phyloP scores from a whole-genome alignment of 2,329 filamentous ascomycete species.

The Juglanconis sp. region DNA sequence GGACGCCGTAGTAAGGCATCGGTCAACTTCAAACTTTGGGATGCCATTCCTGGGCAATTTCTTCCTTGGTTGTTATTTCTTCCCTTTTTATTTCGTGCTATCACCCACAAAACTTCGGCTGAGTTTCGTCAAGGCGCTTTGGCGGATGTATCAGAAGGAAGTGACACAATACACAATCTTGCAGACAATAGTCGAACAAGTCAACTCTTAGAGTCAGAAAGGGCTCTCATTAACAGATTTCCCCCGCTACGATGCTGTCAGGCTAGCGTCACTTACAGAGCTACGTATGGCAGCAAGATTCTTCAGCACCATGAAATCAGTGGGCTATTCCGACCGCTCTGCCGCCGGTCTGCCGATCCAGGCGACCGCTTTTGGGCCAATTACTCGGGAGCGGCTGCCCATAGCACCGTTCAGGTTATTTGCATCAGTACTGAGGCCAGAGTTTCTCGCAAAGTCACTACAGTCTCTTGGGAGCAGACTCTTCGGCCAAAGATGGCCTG shows the following conservation, averaged over 20 bases:
- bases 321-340: slow-evolving; percentile 51
- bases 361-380: slow-evolving; percentile 48
- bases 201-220: neutral
- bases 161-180: slow-evolving; percentile 23
- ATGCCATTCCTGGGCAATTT: too few relatives aligned
- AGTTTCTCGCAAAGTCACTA: slow-evolving; percentile 31
- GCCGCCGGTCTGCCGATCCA: slow-evolving; percentile 47
- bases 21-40: too few relatives aligned
- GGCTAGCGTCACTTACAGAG: slow-evolving; percentile 43
- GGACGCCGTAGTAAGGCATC: too few relatives aligned
- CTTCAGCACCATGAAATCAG: slow-evolving; percentile 45
- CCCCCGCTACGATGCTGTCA: slow-evolving; percentile 44
- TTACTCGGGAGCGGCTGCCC: slow-evolving; percentile 12
- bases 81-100: neutral
- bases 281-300: slow-evolving; percentile 39
- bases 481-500: slow-evolving; percentile 32
- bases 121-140: slow-evolving; percentile 18
- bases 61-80: too few relatives aligned
- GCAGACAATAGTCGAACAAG: slow-evolving; percentile 13
- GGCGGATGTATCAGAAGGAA: slow-evolving; percentile 23
- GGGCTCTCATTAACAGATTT: slow-evolving; percentile 3
- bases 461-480: slow-evolving; percentile 28
- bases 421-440: slow-evolving; percentile 33
- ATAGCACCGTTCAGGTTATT: slow-evolving; percentile 35
- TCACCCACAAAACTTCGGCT: slow-evolving; percentile 13